phyloP scores from a whole-genome alignment of 2,329 filamentous ascomycete species.

The Colletotrichum liaoningense region DNA sequence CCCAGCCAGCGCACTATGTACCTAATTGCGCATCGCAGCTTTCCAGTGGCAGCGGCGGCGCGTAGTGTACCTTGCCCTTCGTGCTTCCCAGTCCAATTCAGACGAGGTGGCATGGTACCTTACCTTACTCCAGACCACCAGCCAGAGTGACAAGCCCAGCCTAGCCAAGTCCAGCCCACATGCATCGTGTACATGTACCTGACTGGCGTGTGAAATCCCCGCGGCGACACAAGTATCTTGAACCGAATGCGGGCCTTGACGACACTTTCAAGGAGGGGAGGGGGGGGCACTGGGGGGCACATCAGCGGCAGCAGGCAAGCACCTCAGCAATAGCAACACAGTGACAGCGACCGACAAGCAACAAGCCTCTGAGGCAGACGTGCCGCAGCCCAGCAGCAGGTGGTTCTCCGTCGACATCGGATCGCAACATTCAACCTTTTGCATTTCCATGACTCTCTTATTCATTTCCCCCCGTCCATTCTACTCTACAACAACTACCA shows the following conservation, averaged over 20 bases:
- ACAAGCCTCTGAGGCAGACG: conserved; percentile 34
- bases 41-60: not conserved
- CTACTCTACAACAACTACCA: conserved; percentile 11
- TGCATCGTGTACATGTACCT: conserved; percentile 3
- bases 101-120: conserved; percentile 19
- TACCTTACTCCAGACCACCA: not conserved
- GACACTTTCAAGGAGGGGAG: not conserved
- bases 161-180: not conserved
- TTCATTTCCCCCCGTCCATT: conserved; percentile 16
- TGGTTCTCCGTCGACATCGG: conserved; percentile 14
- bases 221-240: not conserved
- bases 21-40: no score
- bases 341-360: conserved; percentile 5
- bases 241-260: conserved; percentile 1
- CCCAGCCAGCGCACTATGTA: no score
- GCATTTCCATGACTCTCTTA: conserved; percentile 24
- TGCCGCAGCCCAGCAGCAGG: conserved; percentile 26
- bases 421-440: conserved; percentile 34
- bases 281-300: not conserved
- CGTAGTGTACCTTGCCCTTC: not conserved
- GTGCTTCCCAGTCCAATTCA: not conserved
- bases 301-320: not conserved
- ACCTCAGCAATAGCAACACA: conserved; percentile 3
- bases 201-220: not conserved
- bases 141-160: not conserved